These are phyloP conservation scores for Alternaria burnsii DNA, from an alignment of 2,329 filamentous ascomycete species.

Conservation along the genomic window DNA sequence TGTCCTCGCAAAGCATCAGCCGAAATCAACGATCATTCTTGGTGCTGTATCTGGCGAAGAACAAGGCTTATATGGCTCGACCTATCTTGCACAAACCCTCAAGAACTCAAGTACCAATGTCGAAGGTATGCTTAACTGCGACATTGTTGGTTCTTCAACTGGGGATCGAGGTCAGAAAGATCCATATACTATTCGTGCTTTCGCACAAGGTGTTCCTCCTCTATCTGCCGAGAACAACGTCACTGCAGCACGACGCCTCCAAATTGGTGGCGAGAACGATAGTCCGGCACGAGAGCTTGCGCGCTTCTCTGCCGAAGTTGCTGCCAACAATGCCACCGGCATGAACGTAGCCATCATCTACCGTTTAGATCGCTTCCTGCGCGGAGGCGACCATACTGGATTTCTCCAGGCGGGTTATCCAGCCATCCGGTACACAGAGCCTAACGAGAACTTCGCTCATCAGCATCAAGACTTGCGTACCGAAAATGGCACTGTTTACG, in stretches of 20 bases:
- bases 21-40: slow-evolving; percentile 64
- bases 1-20: slow-evolving; percentile 58
- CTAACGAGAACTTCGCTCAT: slow-evolving; percentile 65
- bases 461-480: slow-evolving; percentile 65
- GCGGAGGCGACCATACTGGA: slow-evolving; percentile 65
- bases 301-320: slow-evolving; percentile 64
- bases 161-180: slow-evolving; percentile 58
- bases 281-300: slow-evolving; percentile 64
- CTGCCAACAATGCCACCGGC: slow-evolving; percentile 59
- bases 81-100: slow-evolving; percentile 62
- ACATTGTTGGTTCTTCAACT: slow-evolving; percentile 64
- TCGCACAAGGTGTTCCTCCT: slow-evolving; percentile 60
- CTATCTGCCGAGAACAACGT: slow-evolving; percentile 51
- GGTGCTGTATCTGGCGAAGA: slow-evolving; percentile 67
- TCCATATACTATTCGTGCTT: slow-evolving; percentile 63
- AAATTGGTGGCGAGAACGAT: slow-evolving; percentile 61
- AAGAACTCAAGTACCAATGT: slow-evolving; percentile 63
- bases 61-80: slow-evolving; percentile 63
- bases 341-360: slow-evolving; percentile 67
- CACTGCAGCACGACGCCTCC: slow-evolving; percentile 52
- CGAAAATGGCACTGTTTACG: slow-evolving; percentile 62
- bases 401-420: slow-evolving; percentile 66
- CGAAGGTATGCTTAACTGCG: slow-evolving; percentile 66
- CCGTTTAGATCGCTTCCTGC: slow-evolving; percentile 64
- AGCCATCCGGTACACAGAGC: slow-evolving; percentile 66